phyloP scores from a whole-genome alignment of 805 yeast species.

The Candida yuanshanica region DNA sequence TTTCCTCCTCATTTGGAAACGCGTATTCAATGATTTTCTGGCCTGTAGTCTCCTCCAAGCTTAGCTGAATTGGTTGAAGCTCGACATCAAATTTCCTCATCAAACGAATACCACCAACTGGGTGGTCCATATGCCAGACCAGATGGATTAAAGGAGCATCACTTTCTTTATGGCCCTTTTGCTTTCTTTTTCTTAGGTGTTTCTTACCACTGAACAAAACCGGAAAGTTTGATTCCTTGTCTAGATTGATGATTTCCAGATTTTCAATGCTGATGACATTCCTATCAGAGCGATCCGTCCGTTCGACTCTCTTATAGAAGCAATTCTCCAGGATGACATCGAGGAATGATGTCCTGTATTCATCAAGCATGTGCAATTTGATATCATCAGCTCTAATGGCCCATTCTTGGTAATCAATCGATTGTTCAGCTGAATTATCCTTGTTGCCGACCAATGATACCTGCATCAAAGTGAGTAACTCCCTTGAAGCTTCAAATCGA shows the following conservation, averaged over 20 bases:
- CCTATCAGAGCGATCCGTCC: conserved; percentile 59
- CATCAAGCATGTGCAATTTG: conserved; percentile 63
- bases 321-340: conserved; percentile 64
- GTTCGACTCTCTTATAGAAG: conserved; percentile 54
- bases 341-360: conserved; percentile 54
- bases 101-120: conserved; percentile 89
- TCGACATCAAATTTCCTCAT: conserved; percentile 56
- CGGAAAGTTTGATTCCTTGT: conserved; percentile 53
- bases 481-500: conserved; percentile 32
- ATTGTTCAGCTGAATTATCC: conserved; percentile 20
- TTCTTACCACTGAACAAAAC: conserved; percentile 55
- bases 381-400: conserved; percentile 62
- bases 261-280: conserved; percentile 54
- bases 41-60: conserved; percentile 68
- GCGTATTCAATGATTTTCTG: conserved; percentile 57
- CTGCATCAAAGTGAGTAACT: conserved; percentile 40
- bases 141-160: conserved; percentile 36
- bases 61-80: conserved; percentile 63
- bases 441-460: conserved; percentile 33
- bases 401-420: conserved; percentile 48
- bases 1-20: conserved; percentile 46
- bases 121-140: conserved; percentile 74
- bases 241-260: conserved; percentile 66
- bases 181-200: conserved; percentile 7
- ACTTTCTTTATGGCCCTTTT: conserved; percentile 12